Conservation (phyloP, 305 asterid genomes). For the Fraxinus sp. region DNA sequence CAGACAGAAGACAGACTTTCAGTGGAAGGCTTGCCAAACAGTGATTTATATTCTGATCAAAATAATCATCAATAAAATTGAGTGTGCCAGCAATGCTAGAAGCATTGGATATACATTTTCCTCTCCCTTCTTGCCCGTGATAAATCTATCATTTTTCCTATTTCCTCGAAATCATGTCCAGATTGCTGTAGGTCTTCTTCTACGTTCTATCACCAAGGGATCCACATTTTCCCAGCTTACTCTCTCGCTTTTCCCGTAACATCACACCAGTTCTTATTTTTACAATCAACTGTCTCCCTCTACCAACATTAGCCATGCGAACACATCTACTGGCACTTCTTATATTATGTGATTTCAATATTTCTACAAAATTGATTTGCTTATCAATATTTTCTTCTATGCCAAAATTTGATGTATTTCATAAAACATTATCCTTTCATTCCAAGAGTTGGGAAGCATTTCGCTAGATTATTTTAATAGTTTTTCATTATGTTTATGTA, state of each 20-base stretch:
- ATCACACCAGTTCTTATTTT: not conserved
- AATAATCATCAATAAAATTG: not conserved
- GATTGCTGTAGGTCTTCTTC: not conserved
- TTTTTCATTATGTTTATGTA: not conserved
- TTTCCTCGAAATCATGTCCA: not conserved
- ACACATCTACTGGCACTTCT: not conserved
- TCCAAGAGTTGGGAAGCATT: not conserved
- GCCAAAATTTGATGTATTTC: not conserved
- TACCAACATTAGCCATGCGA: not conserved
- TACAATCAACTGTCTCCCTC: not conserved
- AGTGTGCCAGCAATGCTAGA: not conserved
- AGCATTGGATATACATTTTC: not conserved
- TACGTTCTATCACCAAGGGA: not conserved
- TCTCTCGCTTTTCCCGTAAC: not conserved
- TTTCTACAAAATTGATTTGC: not conserved
- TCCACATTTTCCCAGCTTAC: not conserved
- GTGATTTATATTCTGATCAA: not conserved
- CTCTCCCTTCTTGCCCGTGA: not conserved
- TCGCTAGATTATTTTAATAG: not conserved
- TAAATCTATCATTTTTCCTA: not conserved
- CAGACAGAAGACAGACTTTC: not conserved
- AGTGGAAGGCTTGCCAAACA: not conserved
- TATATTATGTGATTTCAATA: not conserved
- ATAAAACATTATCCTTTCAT: not conserved
- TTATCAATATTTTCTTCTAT: not conserved